Conservation (phyloP, 1,284 basidiomycete genomes). For the Irpex rosettiformis region DNA sequence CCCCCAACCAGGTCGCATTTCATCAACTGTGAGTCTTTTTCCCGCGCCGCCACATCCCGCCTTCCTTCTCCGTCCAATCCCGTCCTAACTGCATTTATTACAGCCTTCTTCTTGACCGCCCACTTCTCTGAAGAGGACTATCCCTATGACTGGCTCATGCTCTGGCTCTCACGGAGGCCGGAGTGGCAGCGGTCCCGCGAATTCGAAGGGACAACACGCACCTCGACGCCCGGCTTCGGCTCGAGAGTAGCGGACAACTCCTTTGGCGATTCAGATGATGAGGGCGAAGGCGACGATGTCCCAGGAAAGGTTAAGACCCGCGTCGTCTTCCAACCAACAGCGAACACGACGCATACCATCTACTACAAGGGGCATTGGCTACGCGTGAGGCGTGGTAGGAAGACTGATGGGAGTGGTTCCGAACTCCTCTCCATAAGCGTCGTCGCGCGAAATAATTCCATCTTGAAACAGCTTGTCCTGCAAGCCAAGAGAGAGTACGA, state of each 20-base stretch:
- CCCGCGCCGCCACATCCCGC: conserved; percentile 4
- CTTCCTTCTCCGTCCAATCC: conserved; percentile 7
- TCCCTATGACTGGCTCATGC: conserved; percentile 80
- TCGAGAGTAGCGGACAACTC: conserved; percentile 49
- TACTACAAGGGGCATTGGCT: conserved; percentile 81
- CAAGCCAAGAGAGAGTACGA: conserved; percentile 85
- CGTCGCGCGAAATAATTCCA: conserved; percentile 73
- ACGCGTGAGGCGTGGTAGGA: conserved; percentile 63
- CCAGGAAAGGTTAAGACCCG: conserved; percentile 70
- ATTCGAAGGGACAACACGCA: conserved; percentile 79
- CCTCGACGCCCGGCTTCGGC: conserved; percentile 47
- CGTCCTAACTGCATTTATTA: conserved; percentile 17
- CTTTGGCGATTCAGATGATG: conserved; percentile 52
- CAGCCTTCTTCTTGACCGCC: conserved; percentile 82
- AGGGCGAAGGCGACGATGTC: conserved; percentile 47
- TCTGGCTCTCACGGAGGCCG: conserved; percentile 74
- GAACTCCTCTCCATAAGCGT: conserved; percentile 78
- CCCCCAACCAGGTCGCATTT: conserved; percentile 62
- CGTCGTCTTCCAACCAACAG: conserved; percentile 80
- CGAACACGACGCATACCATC: conserved; percentile 80
- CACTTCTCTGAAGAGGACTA: conserved; percentile 84
- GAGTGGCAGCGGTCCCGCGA: conserved; percentile 83
- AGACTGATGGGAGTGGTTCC: conserved; percentile 58
- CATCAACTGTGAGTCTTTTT: conserved; percentile 66
- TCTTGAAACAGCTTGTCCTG: conserved; percentile 81